phyloP scores from a whole-genome alignment of 768 basidiomycete species.

The Boletus rex-veris region DNA sequence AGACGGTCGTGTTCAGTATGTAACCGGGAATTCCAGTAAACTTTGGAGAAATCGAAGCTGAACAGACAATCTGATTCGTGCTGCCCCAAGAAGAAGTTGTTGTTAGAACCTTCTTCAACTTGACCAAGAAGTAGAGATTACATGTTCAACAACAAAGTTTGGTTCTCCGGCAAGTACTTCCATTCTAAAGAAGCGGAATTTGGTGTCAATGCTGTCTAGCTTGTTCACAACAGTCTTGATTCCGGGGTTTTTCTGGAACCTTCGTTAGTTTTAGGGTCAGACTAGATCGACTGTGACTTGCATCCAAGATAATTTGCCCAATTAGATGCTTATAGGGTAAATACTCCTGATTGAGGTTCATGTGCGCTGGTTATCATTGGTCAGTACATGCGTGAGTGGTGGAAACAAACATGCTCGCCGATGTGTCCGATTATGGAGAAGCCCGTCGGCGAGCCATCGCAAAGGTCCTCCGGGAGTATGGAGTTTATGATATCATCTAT shows the following conservation, averaged over 20 bases:
- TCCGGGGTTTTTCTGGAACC: slow-evolving; percentile 73
- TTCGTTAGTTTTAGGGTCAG: slow-evolving; percentile 7
- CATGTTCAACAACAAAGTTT: slow-evolving; percentile 83
- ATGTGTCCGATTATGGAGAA: slow-evolving; percentile 91
- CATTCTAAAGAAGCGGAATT: slow-evolving; percentile 95
- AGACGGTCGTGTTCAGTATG: slow-evolving; percentile 89
- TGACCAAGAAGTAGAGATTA: slow-evolving; percentile 36
- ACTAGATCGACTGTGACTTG: slow-evolving; percentile 35
- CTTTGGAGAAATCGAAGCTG: slow-evolving; percentile 89
- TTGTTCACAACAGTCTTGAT: slow-evolving; percentile 95
- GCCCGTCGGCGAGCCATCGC: slow-evolving; percentile 77
- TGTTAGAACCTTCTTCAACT: neutral
- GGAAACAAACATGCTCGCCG: slow-evolving; percentile 47
- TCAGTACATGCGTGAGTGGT: neutral
- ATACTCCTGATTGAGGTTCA: slow-evolving; percentile 89
- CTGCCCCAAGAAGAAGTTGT: slow-evolving; percentile 37
- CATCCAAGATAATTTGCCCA: slow-evolving; percentile 90
- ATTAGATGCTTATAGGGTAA: slow-evolving; percentile 88
- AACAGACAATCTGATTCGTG: slow-evolving; percentile 84
- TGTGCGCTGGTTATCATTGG: slow-evolving; percentile 57
- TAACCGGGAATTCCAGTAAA: slow-evolving; percentile 98
- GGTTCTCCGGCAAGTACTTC: slow-evolving; percentile 91
- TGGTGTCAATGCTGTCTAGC: slow-evolving; percentile 74
- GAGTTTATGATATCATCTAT: slow-evolving; percentile 82
- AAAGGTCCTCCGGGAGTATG: slow-evolving; percentile 74